A percentile compares a stretch with the other conserved stretches of the same genome.
phyloP scores from a whole-genome alignment of 164 flowering plant species.

The Malania oleifera region DNA sequence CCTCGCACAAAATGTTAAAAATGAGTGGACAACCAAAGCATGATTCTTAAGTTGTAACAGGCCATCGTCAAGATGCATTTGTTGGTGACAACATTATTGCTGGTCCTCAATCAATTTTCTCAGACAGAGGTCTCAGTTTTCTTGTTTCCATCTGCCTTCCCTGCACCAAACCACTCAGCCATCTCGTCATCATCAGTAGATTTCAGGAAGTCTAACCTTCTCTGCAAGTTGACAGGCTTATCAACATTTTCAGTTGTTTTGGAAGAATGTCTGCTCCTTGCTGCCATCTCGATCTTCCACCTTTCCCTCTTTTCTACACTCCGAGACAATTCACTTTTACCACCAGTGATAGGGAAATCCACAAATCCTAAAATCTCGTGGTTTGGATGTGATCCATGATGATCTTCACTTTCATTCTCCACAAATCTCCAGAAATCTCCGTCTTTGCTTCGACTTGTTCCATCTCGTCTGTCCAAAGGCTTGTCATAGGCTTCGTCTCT shows the following conservation, averaged over 20 bases:
- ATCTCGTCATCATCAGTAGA: conserved; percentile 52
- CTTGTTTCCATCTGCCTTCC: conserved; percentile 11
- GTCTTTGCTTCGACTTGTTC: conserved; percentile 8
- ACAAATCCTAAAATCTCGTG: conserved; percentile 16
- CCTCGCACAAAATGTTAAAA: no score
- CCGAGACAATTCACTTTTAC: conserved; percentile 44
- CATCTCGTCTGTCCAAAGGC: conserved; percentile 13
- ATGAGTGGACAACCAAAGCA: no score
- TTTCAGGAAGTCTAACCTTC: conserved; percentile 17
- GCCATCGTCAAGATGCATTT: no score
- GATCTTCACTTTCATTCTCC: conserved; percentile 25
- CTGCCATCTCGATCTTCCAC: conserved; percentile 50
- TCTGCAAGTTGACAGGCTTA: conserved; percentile 9
- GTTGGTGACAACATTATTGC: no score
- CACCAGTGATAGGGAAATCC: conserved; percentile 64
- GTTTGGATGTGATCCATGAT: conserved; percentile 8
- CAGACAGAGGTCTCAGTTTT: neutral
- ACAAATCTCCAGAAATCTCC: conserved; percentile 28
- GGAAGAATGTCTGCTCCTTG: conserved; percentile 16
- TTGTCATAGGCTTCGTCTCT: conserved; percentile 5
- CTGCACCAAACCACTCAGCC: conserved; percentile 65
- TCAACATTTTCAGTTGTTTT: conserved; percentile 18
- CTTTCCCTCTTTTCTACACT: conserved; percentile 28
- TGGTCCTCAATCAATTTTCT: neutral
- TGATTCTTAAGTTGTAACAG: no score